phyloP scores from a whole-genome alignment of 495 filamentous ascomycete genomes.

The Penicillium macrosclerotiorum region DNA sequence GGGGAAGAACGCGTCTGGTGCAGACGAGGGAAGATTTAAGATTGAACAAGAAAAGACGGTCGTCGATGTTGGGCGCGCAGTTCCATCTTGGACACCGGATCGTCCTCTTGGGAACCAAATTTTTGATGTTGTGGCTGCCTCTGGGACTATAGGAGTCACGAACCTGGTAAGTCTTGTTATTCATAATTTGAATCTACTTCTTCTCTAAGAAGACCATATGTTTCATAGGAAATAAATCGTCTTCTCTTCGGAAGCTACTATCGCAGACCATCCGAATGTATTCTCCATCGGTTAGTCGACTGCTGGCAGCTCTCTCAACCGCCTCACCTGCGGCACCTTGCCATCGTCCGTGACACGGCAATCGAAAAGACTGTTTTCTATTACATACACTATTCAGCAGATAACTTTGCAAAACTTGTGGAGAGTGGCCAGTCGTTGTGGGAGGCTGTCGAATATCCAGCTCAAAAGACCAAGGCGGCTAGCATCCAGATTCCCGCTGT shows the following conservation, averaged over 20 bases:
- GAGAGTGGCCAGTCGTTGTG: conserved; percentile 52
- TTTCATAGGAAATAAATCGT: conserved; percentile 45
- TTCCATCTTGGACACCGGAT: conserved; percentile 58
- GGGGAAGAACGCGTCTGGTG: conserved; percentile 12
- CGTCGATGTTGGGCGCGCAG: conserved; percentile 30
- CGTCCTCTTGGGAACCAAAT: conserved; percentile 52
- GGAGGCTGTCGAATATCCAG: conserved; percentile 54
- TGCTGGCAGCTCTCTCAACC: conserved; percentile 63
- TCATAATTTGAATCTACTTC: neutral
- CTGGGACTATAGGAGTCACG: conserved; percentile 52
- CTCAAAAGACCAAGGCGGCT: conserved; percentile 34
- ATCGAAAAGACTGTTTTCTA: conserved; percentile 51
- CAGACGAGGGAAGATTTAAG: conserved; percentile 18
- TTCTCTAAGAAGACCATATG: neutral
- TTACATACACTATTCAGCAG: conserved; percentile 58
- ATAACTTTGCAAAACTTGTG: conserved; percentile 57
- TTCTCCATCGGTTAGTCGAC: conserved; percentile 54
- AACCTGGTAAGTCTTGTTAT: conserved; percentile 41
- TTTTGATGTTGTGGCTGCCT: conserved; percentile 48
- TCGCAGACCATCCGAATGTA: conserved; percentile 56
- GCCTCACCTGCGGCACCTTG: conserved; percentile 58
- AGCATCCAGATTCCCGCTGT: conserved; percentile 30
- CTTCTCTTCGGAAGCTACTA: conserved; percentile 53
- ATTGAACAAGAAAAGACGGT: conserved; percentile 28
- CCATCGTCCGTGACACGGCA: conserved; percentile 59